A percentile compares a stretch with the other conserved stretches of the same genome.
phyloP scores from a whole-genome alignment of 202 grass and related monocot genomes.

The Zizania palustris region DNA sequence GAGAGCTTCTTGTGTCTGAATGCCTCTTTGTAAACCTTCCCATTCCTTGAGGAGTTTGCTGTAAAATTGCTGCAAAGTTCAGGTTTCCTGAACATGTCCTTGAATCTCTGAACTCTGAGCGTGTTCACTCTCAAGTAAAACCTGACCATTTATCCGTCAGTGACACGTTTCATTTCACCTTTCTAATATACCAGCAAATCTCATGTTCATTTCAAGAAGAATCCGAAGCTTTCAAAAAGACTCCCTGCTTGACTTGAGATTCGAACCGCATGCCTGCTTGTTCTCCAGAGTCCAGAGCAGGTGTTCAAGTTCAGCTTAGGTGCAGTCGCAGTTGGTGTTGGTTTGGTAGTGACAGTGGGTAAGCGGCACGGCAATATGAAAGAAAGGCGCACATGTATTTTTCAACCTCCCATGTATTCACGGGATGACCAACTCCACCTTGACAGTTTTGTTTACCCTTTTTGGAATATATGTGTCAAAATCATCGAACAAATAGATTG shows the following conservation, averaged over 20 bases:
- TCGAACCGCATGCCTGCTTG: conserved; percentile 1
- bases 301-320: background rate
- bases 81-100: background rate
- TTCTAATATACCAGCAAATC: too few relatives aligned
- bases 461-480: background rate
- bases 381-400: background rate
- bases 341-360: background rate
- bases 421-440: background rate
- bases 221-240: too few relatives aligned
- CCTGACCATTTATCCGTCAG: background rate
- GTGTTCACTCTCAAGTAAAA: background rate
- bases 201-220: too few relatives aligned
- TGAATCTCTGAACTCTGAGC: background rate
- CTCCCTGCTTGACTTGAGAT: background rate
- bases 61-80: background rate
- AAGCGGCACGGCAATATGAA: background rate
- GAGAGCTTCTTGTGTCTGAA: background rate
- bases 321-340: background rate
- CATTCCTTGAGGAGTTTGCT: background rate
- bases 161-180: too few relatives aligned
- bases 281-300: background rate
- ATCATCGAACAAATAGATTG: background rate
- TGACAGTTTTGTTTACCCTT: background rate
- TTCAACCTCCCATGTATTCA: background rate
- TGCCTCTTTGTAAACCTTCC: background rate